A percentile compares a stretch with the other conserved stretches of the same genome.
These are phyloP conservation scores for Vicia villosa DNA, from an alignment of 306 rosid genomes.

Conservation along the genomic window DNA sequence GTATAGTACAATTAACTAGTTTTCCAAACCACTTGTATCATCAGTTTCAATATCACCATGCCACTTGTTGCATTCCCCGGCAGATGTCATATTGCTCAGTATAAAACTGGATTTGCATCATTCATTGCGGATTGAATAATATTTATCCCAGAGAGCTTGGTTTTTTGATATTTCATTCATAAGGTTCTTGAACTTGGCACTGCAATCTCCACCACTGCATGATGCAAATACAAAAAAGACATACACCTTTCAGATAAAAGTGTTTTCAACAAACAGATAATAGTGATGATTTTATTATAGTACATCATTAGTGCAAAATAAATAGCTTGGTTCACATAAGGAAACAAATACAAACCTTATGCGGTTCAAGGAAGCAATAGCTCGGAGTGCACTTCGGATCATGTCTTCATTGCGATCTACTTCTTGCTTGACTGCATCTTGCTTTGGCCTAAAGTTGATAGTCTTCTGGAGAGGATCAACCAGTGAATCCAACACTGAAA, in stretches of 20 bases:
- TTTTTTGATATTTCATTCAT: constrained; percentile 85
- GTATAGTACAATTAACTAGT: constrained; percentile 34
- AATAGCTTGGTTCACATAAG: constrained; percentile 24
- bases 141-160: constrained; percentile 75
- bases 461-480: constrained; percentile 99
- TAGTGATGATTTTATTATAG: neutral
- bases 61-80: constrained; percentile 26
- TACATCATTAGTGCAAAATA: constrained; percentile 2
- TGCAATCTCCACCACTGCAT: constrained; percentile 97
- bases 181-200: constrained; percentile 89
- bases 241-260: neutral
- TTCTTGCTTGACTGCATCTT: constrained; percentile 98
- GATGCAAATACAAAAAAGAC: constrained; percentile 28
- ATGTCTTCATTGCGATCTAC: constrained; percentile 99
- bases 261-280: neutral
- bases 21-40: constrained; percentile 35
- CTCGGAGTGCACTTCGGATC: constrained; percentile 99
- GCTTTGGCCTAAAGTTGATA: constrained; percentile 93
- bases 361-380: constrained; percentile 90
- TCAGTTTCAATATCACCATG: constrained; percentile 15
- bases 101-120: constrained; percentile 37
- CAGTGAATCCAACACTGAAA: constrained; percentile 89
- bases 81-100: constrained; percentile 25
- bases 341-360: constrained; percentile 66
- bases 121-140: constrained; percentile 87